These are phyloP conservation scores for Ramaria rubella DNA, from an alignment of 768 basidiomycete species.

Conservation along the genomic window DNA sequence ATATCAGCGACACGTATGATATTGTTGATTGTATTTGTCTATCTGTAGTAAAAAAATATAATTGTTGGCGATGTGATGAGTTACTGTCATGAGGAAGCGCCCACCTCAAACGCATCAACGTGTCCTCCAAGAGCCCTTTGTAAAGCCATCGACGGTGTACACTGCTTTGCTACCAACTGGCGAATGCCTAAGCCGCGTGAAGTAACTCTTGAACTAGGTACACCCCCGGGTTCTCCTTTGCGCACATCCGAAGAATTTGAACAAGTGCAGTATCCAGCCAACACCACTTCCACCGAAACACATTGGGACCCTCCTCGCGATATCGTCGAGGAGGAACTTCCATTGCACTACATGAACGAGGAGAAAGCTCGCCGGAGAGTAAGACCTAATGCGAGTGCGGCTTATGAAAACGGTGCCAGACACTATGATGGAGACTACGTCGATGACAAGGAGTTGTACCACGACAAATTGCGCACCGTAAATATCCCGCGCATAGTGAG, in stretches of 20 bases:
- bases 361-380: constrained; percentile 43
- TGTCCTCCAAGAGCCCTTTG: too few relatives aligned
- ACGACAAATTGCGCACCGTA: constrained; percentile 36
- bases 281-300: constrained; percentile 25
- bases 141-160: too few relatives aligned
- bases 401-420: constrained; percentile 19
- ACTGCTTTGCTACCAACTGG: background rate
- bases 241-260: constrained; percentile 65
- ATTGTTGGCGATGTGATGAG: too few relatives aligned
- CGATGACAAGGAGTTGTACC: constrained; percentile 61
- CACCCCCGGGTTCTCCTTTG: constrained; percentile 41
- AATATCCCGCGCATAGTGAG: constrained; percentile 10
- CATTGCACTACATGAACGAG: constrained; percentile 47
- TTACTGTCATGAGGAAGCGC: too few relatives aligned
- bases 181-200: constrained; percentile 37
- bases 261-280: constrained; percentile 54
- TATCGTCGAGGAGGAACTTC: constrained; percentile 36
- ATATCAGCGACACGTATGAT: constrained; percentile 40
- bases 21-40: constrained; percentile 3
- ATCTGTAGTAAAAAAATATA: background rate
- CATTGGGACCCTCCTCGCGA: constrained; percentile 13
- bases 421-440: constrained; percentile 37
- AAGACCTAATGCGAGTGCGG: constrained; percentile 20
- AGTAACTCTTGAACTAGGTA: constrained; percentile 65
- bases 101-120: too few relatives aligned